phyloP scores from a whole-genome alignment of 2,329 filamentous ascomycete species.

The Colletotrichum theobromicola region DNA sequence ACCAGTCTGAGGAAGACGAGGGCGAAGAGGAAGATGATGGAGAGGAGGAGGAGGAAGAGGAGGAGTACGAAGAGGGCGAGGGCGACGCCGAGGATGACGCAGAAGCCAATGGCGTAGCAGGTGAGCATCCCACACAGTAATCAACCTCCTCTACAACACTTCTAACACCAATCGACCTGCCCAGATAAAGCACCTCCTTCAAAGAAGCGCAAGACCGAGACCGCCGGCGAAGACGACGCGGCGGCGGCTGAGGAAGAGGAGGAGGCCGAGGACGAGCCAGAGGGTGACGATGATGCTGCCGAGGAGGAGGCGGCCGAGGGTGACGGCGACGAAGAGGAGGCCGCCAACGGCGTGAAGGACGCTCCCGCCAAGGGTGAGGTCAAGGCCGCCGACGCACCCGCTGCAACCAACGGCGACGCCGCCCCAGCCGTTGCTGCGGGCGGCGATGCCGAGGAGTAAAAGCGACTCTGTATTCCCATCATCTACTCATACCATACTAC shows the following conservation, averaged over 20 bases:
- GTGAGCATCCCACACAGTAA: not conserved
- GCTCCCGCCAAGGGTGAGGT: conserved; percentile 30
- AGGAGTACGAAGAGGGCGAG: conserved; percentile 38
- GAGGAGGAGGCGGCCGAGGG: conserved; percentile 26
- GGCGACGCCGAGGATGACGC: conserved; percentile 33
- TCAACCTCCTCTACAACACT: not conserved
- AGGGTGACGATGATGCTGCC: conserved; percentile 34
- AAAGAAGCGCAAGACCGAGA: conserved; percentile 57
- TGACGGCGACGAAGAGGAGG: conserved; percentile 29
- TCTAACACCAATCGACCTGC: not conserved
- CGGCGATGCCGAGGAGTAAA: conserved; percentile 23
- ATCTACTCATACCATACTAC: not conserved
- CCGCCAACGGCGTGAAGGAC: conserved; percentile 24
- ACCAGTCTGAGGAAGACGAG: conserved; percentile 41
- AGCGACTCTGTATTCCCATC: not conserved
- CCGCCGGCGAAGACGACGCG: conserved; percentile 34
- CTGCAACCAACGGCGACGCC: conserved; percentile 30
- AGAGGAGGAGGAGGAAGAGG: conserved; percentile 42
- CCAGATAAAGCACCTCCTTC: conserved; percentile 48
- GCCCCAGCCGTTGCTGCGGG: conserved; percentile 25
- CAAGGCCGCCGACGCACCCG: conserved; percentile 29
- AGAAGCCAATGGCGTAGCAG: conserved; percentile 24
- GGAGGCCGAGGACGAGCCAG: conserved; percentile 31
- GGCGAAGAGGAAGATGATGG: conserved; percentile 45
- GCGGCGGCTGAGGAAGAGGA: conserved; percentile 36